Evolutionary conservation across 1,284 basidiomycete genomes (phyloP).

Genomic region (Moesziomyces parantarcticus): DNA sequence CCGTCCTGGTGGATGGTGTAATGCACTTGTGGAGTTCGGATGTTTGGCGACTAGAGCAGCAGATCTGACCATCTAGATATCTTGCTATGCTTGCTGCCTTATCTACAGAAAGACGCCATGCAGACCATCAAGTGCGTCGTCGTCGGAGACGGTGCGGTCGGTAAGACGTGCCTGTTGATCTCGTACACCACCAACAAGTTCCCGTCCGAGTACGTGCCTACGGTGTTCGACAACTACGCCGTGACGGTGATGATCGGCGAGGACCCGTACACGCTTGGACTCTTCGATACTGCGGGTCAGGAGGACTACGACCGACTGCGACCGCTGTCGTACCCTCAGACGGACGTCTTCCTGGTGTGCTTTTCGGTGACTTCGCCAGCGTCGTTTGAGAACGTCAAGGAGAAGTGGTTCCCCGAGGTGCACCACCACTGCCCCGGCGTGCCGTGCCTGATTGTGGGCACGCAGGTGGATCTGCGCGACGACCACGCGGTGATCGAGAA

Average conservation of each 20-base stretch:
- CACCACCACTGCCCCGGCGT: slow-evolving; percentile 99
- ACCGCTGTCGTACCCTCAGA: slow-evolving; percentile 98
- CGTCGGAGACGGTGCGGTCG: slow-evolving; percentile 99
- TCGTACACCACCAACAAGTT: slow-evolving; percentile 95
- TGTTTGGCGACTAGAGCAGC: not conserved
- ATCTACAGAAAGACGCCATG: slow-evolving; percentile 43
- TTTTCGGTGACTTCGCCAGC: slow-evolving; percentile 98
- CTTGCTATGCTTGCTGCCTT: not conserved
- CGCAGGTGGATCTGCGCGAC: slow-evolving; percentile 96
- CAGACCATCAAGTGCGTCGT: slow-evolving; percentile 81
- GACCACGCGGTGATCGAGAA: slow-evolving; percentile 94
- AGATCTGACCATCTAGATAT: not conserved
- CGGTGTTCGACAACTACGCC: slow-evolving; percentile 93
- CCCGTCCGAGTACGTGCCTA: slow-evolving; percentile 90
- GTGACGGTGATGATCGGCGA: slow-evolving; percentile 99
- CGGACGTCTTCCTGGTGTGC: slow-evolving; percentile 99
- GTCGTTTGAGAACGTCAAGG: slow-evolving; percentile 99
- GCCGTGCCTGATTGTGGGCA: slow-evolving; percentile 97
- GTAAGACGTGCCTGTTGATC: slow-evolving; percentile 99
- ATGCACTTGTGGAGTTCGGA: too few relatives aligned
- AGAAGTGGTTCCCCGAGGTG: slow-evolving; percentile 99
- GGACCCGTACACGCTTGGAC: slow-evolving; percentile 96
- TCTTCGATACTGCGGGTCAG: slow-evolving; percentile 99
- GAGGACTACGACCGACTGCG: slow-evolving; percentile 99
- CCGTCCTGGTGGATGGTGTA: too few relatives aligned